phyloP scores from a whole-genome alignment of 805 yeast species.

The Clavispora vitiphila region DNA sequence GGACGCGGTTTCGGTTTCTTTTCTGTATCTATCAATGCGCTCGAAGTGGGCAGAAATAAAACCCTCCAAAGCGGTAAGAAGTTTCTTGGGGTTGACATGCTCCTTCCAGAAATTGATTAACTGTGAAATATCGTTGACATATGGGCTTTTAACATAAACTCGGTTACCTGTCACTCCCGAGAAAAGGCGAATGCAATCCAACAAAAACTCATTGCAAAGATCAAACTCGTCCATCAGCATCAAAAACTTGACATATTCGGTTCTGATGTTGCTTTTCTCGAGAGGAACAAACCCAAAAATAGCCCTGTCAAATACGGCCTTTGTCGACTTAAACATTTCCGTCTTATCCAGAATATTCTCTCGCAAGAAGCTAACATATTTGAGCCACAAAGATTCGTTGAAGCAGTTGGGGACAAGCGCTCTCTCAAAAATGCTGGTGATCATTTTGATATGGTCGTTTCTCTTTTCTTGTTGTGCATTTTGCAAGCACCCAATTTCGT shows the following conservation, averaged over 20 bases:
- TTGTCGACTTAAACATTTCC: constrained; percentile 7
- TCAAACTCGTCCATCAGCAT: constrained; percentile 14
- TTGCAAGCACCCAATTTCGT: constrained; percentile 32
- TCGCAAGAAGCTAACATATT: constrained; percentile 51
- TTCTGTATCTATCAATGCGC: constrained; percentile 14
- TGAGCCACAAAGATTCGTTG: constrained; percentile 61
- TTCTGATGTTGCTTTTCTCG: constrained; percentile 20
- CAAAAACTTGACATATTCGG: constrained; percentile 22
- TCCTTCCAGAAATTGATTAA: constrained; percentile 11
- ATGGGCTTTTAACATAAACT: constrained; percentile 16
- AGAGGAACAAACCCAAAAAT: constrained; percentile 35
- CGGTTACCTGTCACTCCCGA: constrained; percentile 13
- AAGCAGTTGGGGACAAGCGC: constrained; percentile 65
- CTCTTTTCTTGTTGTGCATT: background rate
- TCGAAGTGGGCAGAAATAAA: constrained; percentile 16
- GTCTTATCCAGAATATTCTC: constrained; percentile 23
- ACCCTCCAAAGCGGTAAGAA: constrained; percentile 16
- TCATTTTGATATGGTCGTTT: constrained; percentile 18
- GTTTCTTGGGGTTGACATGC: constrained; percentile 9
- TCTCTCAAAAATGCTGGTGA: constrained; percentile 60
- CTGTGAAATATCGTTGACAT: constrained; percentile 8
- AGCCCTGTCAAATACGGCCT: constrained; percentile 48
- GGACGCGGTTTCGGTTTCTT: background rate
- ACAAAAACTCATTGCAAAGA: constrained; percentile 22
- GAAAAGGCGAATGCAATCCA: constrained; percentile 22